These are phyloP conservation scores for Geranomyces variabilis DNA, from an alignment of 192 early-diverging fungal species.

Conservation along the genomic window DNA sequence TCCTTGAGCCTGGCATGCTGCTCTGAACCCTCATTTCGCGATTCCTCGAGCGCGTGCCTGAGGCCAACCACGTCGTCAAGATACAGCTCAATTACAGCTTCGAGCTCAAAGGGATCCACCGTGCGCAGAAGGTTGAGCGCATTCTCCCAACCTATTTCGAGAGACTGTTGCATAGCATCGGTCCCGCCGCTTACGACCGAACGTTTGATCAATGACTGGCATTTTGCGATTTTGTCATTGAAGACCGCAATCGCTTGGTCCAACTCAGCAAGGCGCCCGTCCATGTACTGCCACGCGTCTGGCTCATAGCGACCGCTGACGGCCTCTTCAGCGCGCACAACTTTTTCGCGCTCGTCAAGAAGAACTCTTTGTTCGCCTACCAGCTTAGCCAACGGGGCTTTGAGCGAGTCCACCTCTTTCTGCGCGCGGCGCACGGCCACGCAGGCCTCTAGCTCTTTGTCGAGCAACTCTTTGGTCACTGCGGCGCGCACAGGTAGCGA, in stretches of 20 bases:
- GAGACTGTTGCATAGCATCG: constrained; percentile 9
- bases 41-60: constrained; percentile 27
- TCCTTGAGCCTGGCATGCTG: constrained; percentile 36
- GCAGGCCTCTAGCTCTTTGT: constrained; percentile 47
- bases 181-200: not conserved
- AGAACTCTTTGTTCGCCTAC: constrained; percentile 52
- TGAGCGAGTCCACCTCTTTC: constrained; percentile 37
- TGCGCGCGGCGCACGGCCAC: constrained; percentile 42
- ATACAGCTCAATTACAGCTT: constrained; percentile 40
- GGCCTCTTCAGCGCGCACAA: constrained; percentile 43
- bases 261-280: constrained; percentile 46
- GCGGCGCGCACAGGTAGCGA: constrained; percentile 41
- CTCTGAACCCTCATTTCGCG: constrained; percentile 32
- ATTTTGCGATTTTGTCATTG: constrained; percentile 32
- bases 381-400: constrained; percentile 33
- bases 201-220: constrained; percentile 3
- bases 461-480: constrained; percentile 56
- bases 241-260: constrained; percentile 48
- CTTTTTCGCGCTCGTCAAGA: constrained; percentile 48
- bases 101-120: constrained; percentile 47
- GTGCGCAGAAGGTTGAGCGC: constrained; percentile 47
- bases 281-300: constrained; percentile 53
- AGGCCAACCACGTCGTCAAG: constrained; percentile 47
- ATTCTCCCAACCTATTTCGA: constrained; percentile 54
- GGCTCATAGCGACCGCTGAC: constrained; percentile 42